Evolutionary conservation across 495 filamentous ascomycete genomes (phyloP).

Genomic region (Tuber borchii): DNA sequence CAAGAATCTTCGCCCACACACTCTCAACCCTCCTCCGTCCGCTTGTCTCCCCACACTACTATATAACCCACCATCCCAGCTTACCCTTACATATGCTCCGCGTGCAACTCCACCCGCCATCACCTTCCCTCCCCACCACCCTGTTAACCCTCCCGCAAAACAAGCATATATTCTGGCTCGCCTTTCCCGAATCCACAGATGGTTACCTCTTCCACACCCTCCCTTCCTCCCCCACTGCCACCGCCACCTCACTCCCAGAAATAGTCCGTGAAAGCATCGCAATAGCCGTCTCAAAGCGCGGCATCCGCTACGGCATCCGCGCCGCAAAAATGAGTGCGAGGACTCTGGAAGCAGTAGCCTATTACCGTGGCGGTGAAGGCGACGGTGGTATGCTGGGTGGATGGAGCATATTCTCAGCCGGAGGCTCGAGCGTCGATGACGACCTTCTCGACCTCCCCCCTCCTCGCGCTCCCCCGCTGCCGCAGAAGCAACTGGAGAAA

Average conservation of each 20-base stretch:
- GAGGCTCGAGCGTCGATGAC: slow-evolving; percentile 54
- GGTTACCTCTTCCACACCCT: slow-evolving; percentile 69
- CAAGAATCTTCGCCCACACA: slow-evolving; percentile 62
- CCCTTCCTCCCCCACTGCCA: slow-evolving; percentile 35
- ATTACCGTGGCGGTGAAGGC: slow-evolving; percentile 59
- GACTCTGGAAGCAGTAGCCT: slow-evolving; percentile 59
- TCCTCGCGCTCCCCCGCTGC: neutral
- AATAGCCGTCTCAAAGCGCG: slow-evolving; percentile 63
- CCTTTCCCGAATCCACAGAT: slow-evolving; percentile 64
- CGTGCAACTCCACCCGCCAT: slow-evolving; percentile 54
- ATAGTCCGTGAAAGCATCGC: slow-evolving; percentile 67
- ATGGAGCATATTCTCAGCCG: slow-evolving; percentile 64
- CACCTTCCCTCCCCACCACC: slow-evolving; percentile 61
- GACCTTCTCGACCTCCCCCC: slow-evolving; percentile 32
- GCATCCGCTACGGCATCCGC: slow-evolving; percentile 61
- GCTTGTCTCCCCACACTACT: slow-evolving; percentile 73
- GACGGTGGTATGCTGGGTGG: slow-evolving; percentile 62
- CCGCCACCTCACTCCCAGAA: slow-evolving; percentile 49
- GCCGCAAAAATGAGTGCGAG: slow-evolving; percentile 60
- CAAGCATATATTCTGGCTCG: slow-evolving; percentile 55
- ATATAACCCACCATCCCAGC: slow-evolving; percentile 57
- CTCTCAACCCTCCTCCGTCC: slow-evolving; percentile 67
- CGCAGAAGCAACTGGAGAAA: slow-evolving; percentile 34
- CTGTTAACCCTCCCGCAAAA: slow-evolving; percentile 45
- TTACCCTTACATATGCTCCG: slow-evolving; percentile 65